Evolutionary conservation across 2,329 filamentous ascomycete species (phyloP).

Genomic region (Penicillium brasilianum): DNA sequence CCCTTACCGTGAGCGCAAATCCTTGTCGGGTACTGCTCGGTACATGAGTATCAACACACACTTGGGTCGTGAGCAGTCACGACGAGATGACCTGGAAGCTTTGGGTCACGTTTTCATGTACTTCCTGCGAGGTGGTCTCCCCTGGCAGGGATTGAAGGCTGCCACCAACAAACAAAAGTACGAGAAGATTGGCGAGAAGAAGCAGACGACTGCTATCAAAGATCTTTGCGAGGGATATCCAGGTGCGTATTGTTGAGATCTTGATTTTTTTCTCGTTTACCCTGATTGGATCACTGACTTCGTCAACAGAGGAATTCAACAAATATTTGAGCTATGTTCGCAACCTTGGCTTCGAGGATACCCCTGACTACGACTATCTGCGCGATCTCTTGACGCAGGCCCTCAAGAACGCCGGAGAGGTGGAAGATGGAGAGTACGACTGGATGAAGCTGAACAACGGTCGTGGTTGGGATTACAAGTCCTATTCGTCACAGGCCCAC

Average conservation of each 20-base stretch:
- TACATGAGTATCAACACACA: constrained; percentile 99
- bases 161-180: constrained; percentile 93
- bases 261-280: neutral
- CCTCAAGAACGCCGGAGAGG: constrained; percentile 89
- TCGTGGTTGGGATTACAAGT: constrained; percentile 88
- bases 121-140: constrained; percentile 68
- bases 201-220: constrained; percentile 96
- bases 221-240: constrained; percentile 96
- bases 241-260: constrained; percentile 52
- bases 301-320: constrained; percentile 79
- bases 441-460: constrained; percentile 98
- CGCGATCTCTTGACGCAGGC: constrained; percentile 96
- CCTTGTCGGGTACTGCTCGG: constrained; percentile 90
- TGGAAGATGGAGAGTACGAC: constrained; percentile 98
- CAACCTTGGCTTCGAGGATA: constrained; percentile 97
- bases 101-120: constrained; percentile 73
- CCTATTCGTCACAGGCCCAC: constrained; percentile 72
- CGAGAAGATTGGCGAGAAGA: constrained; percentile 99
- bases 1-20: constrained; percentile 95
- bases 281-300: constrained; percentile 34
- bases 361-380: constrained; percentile 96
- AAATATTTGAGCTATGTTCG: constrained; percentile 97
- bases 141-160: constrained; percentile 71
- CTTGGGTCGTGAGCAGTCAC: constrained; percentile 91
- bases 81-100: constrained; percentile 93